Percentiles rank a stretch among this genome's conserved stretches.
These are phyloP conservation scores for Puccinia novopanici DNA, from an alignment of 1,284 basidiomycete species.

Conservation along the genomic window DNA sequence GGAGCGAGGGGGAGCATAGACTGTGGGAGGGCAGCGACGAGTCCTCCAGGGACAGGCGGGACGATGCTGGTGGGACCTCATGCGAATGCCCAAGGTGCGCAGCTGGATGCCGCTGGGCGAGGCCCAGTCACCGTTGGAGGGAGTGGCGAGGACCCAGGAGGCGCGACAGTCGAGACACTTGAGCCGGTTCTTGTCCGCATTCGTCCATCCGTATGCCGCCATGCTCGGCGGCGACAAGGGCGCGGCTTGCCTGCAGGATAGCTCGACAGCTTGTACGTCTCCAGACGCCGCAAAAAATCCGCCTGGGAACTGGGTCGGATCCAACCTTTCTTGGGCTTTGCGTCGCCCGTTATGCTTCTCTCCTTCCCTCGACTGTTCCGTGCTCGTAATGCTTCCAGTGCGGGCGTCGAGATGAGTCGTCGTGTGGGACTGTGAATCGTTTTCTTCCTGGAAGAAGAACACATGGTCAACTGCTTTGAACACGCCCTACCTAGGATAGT, in stretches of 20 bases:
- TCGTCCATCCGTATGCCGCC: conserved; percentile 38
- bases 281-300: conserved; percentile 20
- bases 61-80: conserved; percentile 33
- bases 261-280: conserved; percentile 33
- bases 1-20: conserved; percentile 23
- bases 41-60: conserved; percentile 43
- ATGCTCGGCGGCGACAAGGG: conserved; percentile 26
- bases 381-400: conserved; percentile 28
- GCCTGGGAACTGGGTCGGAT: conserved; percentile 9
- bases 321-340: neutral
- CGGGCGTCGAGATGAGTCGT: conserved; percentile 33
- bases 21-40: neutral
- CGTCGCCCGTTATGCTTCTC: neutral
- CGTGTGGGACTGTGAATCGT: no score
- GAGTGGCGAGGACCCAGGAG: conserved; percentile 34
- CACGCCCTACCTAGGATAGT: neutral
- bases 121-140: conserved; percentile 23
- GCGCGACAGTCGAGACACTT: conserved; percentile 22
- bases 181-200: conserved; percentile 32
- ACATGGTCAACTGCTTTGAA: neutral
- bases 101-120: conserved; percentile 13
- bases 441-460: neutral
- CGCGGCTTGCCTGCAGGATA: conserved; percentile 38
- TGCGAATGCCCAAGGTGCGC: neutral
- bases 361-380: neutral